Conservation (phyloP, 2,329 filamentous ascomycete species). For the Tolypocladium album region DNA sequence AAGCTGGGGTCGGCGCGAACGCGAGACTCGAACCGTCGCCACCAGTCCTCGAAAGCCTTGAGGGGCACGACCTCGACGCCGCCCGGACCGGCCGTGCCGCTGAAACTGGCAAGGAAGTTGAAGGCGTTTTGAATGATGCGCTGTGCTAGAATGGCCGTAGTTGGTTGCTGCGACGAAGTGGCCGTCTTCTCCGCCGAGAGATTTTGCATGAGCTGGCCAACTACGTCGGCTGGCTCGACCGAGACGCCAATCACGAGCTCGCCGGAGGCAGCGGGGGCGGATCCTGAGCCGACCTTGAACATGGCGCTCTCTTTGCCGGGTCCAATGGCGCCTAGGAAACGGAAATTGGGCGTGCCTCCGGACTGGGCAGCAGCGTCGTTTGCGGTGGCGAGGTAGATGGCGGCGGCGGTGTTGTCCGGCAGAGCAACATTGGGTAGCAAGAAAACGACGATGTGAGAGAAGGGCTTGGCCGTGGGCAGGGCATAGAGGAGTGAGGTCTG, state of each 20-base stretch:
- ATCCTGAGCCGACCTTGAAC: constrained; percentile 55
- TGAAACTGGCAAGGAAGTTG: constrained; percentile 89
- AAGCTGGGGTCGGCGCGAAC: constrained; percentile 82
- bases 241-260: constrained; percentile 72
- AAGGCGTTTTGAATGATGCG: constrained; percentile 95
- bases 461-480: constrained; percentile 37
- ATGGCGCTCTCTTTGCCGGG: constrained; percentile 86
- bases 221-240: constrained; percentile 64
- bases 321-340: constrained; percentile 79
- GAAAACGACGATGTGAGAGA: constrained; percentile 82
- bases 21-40: constrained; percentile 86
- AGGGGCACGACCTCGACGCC: constrained; percentile 85
- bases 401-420: constrained; percentile 67
- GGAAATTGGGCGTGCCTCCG: constrained; percentile 50
- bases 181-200: constrained; percentile 28
- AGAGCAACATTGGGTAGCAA: constrained; percentile 68
- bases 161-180: constrained; percentile 24
- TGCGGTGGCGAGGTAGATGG: constrained; percentile 69
- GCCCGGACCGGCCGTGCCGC: constrained; percentile 45
- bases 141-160: constrained; percentile 77
- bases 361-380: constrained; percentile 26
- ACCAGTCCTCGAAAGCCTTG: constrained; percentile 94
- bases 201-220: constrained; percentile 57
- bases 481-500: constrained; percentile 46
- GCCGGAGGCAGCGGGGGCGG: constrained; percentile 16